phyloP scores from a whole-genome alignment of 805 yeast genomes.

The Jamesozyma rosinii region DNA sequence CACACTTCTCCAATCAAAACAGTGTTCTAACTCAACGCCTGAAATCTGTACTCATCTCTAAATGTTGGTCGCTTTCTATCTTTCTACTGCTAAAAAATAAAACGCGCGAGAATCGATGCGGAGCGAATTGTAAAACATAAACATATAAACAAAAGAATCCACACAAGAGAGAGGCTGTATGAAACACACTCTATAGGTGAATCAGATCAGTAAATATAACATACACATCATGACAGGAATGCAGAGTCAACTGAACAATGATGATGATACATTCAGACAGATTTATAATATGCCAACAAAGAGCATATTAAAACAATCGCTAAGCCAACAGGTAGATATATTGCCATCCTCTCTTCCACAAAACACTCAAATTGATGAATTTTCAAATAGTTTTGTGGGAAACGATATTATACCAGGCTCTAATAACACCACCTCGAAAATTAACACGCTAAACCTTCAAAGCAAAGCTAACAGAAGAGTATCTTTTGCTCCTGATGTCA shows the following conservation, averaged over 20 bases:
- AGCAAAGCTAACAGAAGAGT: slow-evolving; percentile 42
- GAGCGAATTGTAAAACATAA: too few relatives aligned
- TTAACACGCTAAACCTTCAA: slow-evolving; percentile 13
- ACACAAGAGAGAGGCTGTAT: neutral
- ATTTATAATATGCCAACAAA: slow-evolving; percentile 2
- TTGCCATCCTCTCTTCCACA: neutral
- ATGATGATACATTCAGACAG: neutral
- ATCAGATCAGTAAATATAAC: neutral
- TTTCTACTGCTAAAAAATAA: too few relatives aligned
- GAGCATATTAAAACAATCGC: slow-evolving; percentile 9
- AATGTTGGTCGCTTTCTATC: neutral
- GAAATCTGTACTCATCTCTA: neutral
- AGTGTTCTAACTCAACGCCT: too few relatives aligned
- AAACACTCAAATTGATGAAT: neutral
- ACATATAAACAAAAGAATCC: neutral
- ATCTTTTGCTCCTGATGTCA: slow-evolving; percentile 69
- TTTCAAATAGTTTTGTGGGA: slow-evolving; percentile 1
- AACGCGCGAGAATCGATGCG: neutral
- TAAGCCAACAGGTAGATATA: slow-evolving; percentile 1
- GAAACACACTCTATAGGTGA: neutral
- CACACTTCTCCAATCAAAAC: too few relatives aligned
- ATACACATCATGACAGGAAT: neutral
- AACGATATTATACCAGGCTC: slow-evolving; percentile 5
- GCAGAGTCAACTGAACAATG: neutral
- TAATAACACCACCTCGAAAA: slow-evolving; percentile 26